A percentile compares a stretch with the other conserved stretches of the same genome.
These are phyloP conservation scores for Globisporangium megalacanthum DNA, from an alignment of 352 stramenopile genomes.

Conservation along the genomic window DNA sequence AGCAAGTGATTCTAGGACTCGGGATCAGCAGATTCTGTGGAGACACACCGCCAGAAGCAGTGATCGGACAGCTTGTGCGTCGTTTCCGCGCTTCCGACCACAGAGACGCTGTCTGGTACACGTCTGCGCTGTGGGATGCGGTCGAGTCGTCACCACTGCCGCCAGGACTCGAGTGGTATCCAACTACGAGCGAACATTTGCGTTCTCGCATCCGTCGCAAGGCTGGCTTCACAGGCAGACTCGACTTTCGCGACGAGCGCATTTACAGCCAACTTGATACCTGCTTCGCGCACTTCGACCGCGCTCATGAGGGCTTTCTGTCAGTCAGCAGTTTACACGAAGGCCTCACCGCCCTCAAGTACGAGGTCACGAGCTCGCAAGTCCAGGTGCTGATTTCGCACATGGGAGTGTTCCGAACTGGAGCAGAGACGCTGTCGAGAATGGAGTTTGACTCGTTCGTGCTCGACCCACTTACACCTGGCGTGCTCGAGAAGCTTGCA, in stretches of 20 bases:
- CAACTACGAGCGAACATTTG: conserved; percentile 29
- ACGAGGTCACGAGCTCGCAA: conserved; percentile 29
- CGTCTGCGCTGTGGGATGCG: conserved; percentile 22
- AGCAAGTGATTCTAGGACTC: conserved; percentile 38
- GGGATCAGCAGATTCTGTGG: conserved; percentile 21
- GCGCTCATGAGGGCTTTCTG: conserved; percentile 42
- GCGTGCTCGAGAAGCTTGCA: conserved; percentile 29
- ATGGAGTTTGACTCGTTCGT: conserved; percentile 81
- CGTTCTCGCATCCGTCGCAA: conserved; percentile 37
- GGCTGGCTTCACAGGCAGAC: conserved; percentile 23
- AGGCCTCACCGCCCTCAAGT: conserved; percentile 43
- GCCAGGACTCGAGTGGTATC: conserved; percentile 18
- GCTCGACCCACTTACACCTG: conserved; percentile 40
- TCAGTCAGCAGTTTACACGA: conserved; percentile 21
- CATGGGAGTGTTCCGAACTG: conserved; percentile 43
- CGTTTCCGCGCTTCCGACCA: conserved; percentile 28
- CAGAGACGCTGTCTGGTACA: conserved; percentile 37
- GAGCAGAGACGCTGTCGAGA: conserved; percentile 34
- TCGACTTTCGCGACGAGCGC: conserved; percentile 17
- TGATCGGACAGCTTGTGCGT: conserved; percentile 52
- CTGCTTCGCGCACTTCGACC: conserved; percentile 69
- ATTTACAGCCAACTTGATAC: conserved; percentile 34
- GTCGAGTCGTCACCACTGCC: neutral
- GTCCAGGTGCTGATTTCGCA: conserved; percentile 26
- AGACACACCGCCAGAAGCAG: conserved; percentile 20